phyloP scores from a whole-genome alignment of 177 flowering plant species.

The Tripterygium wilfordii region DNA sequence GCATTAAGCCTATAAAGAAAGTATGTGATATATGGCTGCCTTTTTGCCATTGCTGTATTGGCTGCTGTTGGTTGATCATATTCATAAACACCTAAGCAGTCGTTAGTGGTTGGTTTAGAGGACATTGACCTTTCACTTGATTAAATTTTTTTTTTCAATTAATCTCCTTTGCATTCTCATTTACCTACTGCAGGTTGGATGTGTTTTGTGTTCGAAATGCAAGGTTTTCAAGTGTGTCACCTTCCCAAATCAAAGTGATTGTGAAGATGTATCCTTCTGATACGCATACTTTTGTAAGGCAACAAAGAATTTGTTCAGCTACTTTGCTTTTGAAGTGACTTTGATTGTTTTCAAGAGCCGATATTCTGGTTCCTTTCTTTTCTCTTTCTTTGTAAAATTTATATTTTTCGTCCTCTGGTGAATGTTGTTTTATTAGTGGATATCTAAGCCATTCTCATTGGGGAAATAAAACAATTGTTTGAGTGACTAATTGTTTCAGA shows the following conservation, averaged over 20 bases:
- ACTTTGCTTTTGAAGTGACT: background rate
- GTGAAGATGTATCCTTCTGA: slow-evolving; percentile 17
- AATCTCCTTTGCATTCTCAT: background rate
- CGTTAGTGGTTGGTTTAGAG: too few species aligned
- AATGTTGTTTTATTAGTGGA: too few species aligned
- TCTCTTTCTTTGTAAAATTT: background rate
- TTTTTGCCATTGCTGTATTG: too few species aligned
- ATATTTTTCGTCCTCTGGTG: background rate
- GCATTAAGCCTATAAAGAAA: too few species aligned
- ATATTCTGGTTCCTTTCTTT: background rate
- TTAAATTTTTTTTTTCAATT: too few species aligned
- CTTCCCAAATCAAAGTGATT: slow-evolving; percentile 41
- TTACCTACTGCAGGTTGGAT: slow-evolving; percentile 38
- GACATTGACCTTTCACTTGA: too few species aligned
- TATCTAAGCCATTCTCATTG: too few species aligned
- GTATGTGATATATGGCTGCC: too few species aligned
- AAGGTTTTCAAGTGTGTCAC: slow-evolving; percentile 64
- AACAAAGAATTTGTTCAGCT: background rate
- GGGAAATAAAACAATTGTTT: background rate
- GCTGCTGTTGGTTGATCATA: too few species aligned
- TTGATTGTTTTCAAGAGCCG: slow-evolving; percentile 4
- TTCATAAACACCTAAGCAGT: too few species aligned
- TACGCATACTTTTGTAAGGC: background rate
- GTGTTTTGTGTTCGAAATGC: slow-evolving; percentile 45
- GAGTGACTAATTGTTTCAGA: too few species aligned